A percentile compares a stretch with the other conserved stretches of the same genome.
phyloP scores from a whole-genome alignment of 1,284 basidiomycete genomes.

The Macrocystidia cucumis region DNA sequence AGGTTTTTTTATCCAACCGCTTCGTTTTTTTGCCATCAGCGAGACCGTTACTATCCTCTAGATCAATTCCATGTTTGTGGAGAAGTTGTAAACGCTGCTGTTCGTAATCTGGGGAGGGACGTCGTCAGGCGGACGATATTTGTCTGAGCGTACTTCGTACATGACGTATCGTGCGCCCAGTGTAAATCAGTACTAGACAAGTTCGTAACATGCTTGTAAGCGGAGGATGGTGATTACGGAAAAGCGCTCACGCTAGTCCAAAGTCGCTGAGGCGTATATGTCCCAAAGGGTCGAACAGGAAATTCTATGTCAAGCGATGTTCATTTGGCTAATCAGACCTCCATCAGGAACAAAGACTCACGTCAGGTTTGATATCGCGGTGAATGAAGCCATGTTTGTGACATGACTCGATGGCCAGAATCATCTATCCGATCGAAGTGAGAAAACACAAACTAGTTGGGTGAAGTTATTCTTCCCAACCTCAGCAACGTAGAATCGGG shows the following conservation, averaged over 20 bases:
- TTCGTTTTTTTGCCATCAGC: constrained; percentile 61
- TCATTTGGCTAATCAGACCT: constrained; percentile 1
- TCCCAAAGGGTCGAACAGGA: constrained; percentile 87
- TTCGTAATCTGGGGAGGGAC: constrained; percentile 69
- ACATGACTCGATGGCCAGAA: constrained; percentile 91
- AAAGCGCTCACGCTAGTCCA: constrained; percentile 72
- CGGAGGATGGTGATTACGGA: constrained; percentile 12
- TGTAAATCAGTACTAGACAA: constrained; percentile 79
- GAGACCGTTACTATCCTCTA: constrained; percentile 70
- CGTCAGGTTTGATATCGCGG: constrained; percentile 94
- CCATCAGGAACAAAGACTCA: constrained; percentile 31
- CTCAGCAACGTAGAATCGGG: constrained; percentile 93
- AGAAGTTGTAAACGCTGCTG: constrained; percentile 86
- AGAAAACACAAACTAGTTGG: constrained; percentile 9
- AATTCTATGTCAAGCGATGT: constrained; percentile 58
- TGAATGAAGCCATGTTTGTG: constrained; percentile 96
- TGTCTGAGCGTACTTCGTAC: constrained; percentile 33
- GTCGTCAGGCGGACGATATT: constrained; percentile 9
- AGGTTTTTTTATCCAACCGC: constrained; percentile 69
- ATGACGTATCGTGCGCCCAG: constrained; percentile 90
- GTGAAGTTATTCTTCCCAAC: constrained; percentile 28
- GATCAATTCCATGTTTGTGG: constrained; percentile 90
- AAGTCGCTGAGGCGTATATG: constrained; percentile 96
- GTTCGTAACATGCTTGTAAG: constrained; percentile 20
- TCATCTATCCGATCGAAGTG: constrained; percentile 56